These are phyloP conservation scores for Kodamaea lidongshanica DNA, from an alignment of 805 yeast species.

Conservation along the genomic window DNA sequence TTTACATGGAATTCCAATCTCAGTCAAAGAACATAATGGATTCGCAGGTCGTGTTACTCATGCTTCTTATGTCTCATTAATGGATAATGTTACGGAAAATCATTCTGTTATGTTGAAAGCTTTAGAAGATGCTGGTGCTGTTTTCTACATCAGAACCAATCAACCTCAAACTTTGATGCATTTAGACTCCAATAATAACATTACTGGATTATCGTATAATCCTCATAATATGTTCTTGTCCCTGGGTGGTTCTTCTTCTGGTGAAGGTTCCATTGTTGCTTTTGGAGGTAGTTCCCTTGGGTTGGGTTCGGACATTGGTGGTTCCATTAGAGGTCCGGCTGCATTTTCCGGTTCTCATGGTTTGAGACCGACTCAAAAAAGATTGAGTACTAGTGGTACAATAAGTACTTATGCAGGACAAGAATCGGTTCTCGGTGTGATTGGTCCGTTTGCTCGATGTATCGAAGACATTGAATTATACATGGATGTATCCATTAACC, in stretches of 20 bases:
- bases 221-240: slow-evolving; percentile 52
- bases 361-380: slow-evolving; percentile 54
- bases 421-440: slow-evolving; percentile 58
- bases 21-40: slow-evolving; percentile 59
- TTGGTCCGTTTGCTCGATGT: slow-evolving; percentile 63
- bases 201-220: slow-evolving; percentile 55
- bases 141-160: slow-evolving; percentile 58
- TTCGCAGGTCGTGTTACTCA: slow-evolving; percentile 50
- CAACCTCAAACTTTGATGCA: slow-evolving; percentile 71
- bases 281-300: slow-evolving; percentile 58
- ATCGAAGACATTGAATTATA: slow-evolving; percentile 63
- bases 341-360: slow-evolving; percentile 60
- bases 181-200: slow-evolving; percentile 54
- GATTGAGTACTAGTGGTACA: slow-evolving; percentile 42
- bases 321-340: slow-evolving; percentile 63
- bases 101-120: slow-evolving; percentile 45
- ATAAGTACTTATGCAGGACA: slow-evolving; percentile 56
- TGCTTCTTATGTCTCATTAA: slow-evolving; percentile 52
- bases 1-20: slow-evolving; percentile 61
- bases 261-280: slow-evolving; percentile 61
- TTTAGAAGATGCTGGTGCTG: slow-evolving; percentile 46
- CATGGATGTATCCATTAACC: slow-evolving; percentile 56
- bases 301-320: slow-evolving; percentile 68
- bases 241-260: slow-evolving; percentile 71
- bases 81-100: slow-evolving; percentile 41